Conservation (phyloP, 257 asterid species). For the Przewalskia tangutica region DNA sequence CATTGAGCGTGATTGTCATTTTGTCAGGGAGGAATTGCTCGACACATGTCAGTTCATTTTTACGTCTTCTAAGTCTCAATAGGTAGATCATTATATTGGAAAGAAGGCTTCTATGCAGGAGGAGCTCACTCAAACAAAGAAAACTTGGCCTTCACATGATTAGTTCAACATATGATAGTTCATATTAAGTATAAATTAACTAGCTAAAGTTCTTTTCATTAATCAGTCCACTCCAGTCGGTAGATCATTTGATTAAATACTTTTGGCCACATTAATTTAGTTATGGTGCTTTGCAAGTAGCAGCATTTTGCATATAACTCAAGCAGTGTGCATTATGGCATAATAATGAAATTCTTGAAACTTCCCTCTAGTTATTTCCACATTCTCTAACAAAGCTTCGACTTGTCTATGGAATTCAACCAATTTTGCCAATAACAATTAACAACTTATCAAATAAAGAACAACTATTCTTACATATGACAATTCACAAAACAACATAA, state of each 20-base stretch:
- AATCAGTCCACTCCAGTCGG: not conserved
- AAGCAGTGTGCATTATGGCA: not conserved
- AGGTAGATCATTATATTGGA: not conserved
- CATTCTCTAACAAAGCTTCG: not conserved
- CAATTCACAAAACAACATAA: not conserved
- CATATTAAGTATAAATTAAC: not conserved
- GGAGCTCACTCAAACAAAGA: not conserved
- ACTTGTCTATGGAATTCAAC: not conserved
- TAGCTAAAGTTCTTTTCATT: not conserved
- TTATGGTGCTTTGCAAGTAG: not conserved
- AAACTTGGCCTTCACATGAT: not conserved
- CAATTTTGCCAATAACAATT: not conserved
- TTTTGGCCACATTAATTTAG: not conserved
- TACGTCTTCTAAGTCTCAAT: not conserved
- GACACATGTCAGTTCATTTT: not conserved
- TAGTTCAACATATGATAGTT: not conserved
- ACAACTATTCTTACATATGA: not conserved
- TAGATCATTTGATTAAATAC: not conserved
- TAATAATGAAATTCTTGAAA: not conserved
- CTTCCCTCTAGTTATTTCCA: not conserved
- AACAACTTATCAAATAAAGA: not conserved
- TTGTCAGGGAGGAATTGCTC: not conserved
- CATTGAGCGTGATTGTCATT: not conserved
- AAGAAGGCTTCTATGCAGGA: not conserved
- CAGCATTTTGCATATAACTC: not conserved